A percentile compares a stretch with the other conserved stretches of the same genome.
Conservation (phyloP, 2,329 filamentous ascomycete species). For the Mycocentrospora acerina region DNA sequence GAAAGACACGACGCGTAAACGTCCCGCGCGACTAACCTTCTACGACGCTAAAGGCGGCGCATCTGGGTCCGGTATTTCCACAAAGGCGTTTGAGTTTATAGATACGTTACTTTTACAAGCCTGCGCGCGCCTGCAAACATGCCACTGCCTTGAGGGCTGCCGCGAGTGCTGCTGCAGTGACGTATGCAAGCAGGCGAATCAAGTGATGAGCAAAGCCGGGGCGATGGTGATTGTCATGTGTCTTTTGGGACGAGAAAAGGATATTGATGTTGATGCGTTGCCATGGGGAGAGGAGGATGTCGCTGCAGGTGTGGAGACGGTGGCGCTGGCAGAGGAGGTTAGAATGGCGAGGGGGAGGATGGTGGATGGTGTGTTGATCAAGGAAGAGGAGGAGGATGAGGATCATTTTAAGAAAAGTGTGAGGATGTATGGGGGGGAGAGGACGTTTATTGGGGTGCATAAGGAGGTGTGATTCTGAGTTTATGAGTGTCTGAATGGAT, state of each 20-base stretch:
- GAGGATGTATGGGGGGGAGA: constrained; percentile 35
- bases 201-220: constrained; percentile 92
- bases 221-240: constrained; percentile 77
- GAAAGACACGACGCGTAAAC: constrained; percentile 69
- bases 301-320: constrained; percentile 76
- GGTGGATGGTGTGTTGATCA: constrained; percentile 46
- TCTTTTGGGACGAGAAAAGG: constrained; percentile 69
- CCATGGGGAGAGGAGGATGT: constrained; percentile 79
- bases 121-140: constrained; percentile 72
- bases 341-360: constrained; percentile 44
- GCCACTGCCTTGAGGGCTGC: constrained; percentile 77
- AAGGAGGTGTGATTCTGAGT: no score
- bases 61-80: constrained; percentile 80
- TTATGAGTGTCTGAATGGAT: no score
- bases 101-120: constrained; percentile 77
- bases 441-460: constrained; percentile 39
- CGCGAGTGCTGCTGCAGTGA: constrained; percentile 88
- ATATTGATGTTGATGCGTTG: constrained; percentile 80
- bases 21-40: constrained; percentile 86
- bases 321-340: constrained; percentile 72
- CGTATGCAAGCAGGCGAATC: constrained; percentile 79
- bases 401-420: constrained; percentile 38
- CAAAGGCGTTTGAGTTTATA: constrained; percentile 91
- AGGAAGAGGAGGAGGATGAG: constrained; percentile 36
- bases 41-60: constrained; percentile 93